Percentiles rank a stretch among this genome's conserved stretches.
Evolutionary conservation across 2,329 filamentous ascomycete species (phyloP).

Genomic region (Dendryphion nanum): DNA sequence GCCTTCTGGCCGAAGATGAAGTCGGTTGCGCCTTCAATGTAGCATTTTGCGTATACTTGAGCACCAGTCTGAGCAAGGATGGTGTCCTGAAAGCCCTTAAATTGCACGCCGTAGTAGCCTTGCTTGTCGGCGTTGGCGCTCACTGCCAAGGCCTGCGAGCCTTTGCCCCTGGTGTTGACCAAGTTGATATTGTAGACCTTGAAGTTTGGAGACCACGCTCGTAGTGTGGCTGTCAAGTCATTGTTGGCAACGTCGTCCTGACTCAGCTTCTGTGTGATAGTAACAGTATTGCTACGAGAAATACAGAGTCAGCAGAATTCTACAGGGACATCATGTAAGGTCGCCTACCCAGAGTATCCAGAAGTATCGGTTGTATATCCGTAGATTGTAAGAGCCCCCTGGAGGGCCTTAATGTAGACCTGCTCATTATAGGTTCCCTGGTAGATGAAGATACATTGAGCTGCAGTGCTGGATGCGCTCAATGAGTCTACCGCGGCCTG

Average conservation of each 20-base stretch:
- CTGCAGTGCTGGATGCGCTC: conserved; percentile 48
- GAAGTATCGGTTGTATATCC: conserved; percentile 56
- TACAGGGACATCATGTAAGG: too few relatives aligned
- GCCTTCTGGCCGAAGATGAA: conserved; percentile 59
- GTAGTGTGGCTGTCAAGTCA: conserved; percentile 54
- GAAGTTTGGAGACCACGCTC: conserved; percentile 50
- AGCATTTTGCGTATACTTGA: conserved; percentile 56
- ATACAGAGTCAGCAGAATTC: too few relatives aligned
- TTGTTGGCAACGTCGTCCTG: conserved; percentile 52
- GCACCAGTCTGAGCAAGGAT: conserved; percentile 45
- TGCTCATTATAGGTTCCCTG: conserved; percentile 62
- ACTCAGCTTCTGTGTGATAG: conserved; percentile 48
- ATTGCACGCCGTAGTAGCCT: conserved; percentile 57
- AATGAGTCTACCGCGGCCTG: conserved; percentile 60
- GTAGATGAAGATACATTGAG: conserved; percentile 63
- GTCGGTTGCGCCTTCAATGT: conserved; percentile 59
- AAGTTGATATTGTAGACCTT: conserved; percentile 65
- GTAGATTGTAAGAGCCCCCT: conserved; percentile 54
- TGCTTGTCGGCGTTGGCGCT: conserved; percentile 52
- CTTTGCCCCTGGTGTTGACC: conserved; percentile 43
- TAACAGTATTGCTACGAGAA: conserved; percentile 63
- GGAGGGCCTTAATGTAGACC: conserved; percentile 52
- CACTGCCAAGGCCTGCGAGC: conserved; percentile 55
- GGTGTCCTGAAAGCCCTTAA: conserved; percentile 60
- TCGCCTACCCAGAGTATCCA: conserved; percentile 49